phyloP scores from a whole-genome alignment of 768 basidiomycete genomes.

The Lyophyllum atratum region DNA sequence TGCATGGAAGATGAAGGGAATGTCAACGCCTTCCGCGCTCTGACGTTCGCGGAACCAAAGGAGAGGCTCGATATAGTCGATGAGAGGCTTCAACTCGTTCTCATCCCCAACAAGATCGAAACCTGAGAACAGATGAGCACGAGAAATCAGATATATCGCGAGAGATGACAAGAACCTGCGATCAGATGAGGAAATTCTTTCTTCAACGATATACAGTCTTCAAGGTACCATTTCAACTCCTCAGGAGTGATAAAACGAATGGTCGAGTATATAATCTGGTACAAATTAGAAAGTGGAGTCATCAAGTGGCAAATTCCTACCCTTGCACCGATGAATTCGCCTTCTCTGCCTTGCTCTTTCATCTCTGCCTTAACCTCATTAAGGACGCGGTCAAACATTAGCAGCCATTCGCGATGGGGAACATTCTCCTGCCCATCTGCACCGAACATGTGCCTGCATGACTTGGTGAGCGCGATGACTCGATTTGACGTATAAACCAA shows the following conservation, averaged over 20 bases:
- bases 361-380: conserved; percentile 56
- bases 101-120: conserved; percentile 85
- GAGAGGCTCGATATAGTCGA: conserved; percentile 62
- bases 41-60: conserved; percentile 59
- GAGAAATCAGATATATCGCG: background rate
- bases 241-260: conserved; percentile 55
- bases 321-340: conserved; percentile 67
- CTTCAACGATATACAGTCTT: conserved; percentile 75
- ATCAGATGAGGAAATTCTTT: conserved; percentile 75
- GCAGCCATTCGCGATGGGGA: conserved; percentile 60
- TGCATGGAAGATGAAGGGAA: conserved; percentile 80
- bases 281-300: background rate
- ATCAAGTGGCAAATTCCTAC: conserved; percentile 32
- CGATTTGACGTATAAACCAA: background rate
- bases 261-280: conserved; percentile 72
- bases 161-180: conserved; percentile 46
- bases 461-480: background rate
- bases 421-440: conserved; percentile 58
- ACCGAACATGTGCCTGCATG: conserved; percentile 53
- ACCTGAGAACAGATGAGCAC: conserved; percentile 36
- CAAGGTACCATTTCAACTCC: conserved; percentile 64
- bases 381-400: conserved; percentile 52
- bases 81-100: conserved; percentile 58
- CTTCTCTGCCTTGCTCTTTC: conserved; percentile 50
- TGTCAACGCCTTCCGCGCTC: conserved; percentile 57